These are phyloP conservation scores for Eragrostis nindensis DNA, from an alignment of 176 grass and related monocot genomes.

Conservation along the genomic window DNA sequence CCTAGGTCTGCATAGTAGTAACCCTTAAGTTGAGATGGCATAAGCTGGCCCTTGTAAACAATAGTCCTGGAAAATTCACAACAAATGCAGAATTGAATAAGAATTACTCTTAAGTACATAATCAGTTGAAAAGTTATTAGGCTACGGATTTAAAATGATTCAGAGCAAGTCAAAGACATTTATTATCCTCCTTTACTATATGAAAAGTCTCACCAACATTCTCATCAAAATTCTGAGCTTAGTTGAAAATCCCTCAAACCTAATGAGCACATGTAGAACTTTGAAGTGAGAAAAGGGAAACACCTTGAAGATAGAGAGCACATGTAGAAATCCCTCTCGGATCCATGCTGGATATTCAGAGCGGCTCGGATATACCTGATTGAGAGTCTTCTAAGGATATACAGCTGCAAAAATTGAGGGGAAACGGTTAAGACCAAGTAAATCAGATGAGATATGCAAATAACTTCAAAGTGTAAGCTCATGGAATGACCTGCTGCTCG, in stretches of 20 bases:
- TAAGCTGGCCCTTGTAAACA: conserved; percentile 98
- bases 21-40: conserved; percentile 76
- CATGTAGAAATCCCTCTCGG: conserved; percentile 87
- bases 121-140: background rate
- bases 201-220: background rate
- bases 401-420: conserved; percentile 61
- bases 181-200: background rate
- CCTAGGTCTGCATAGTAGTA: conserved; percentile 98
- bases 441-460: background rate
- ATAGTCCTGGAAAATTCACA: conserved; percentile 73
- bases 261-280: background rate
- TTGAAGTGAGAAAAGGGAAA: conserved; percentile 34
- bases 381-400: conserved; percentile 81
- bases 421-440: conserved; percentile 21
- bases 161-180: background rate
- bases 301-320: conserved; percentile 98
- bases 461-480: conserved; percentile 21
- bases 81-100: conserved; percentile 33
- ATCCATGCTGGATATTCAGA: conserved; percentile 64
- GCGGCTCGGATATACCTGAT: conserved; percentile 68
- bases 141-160: background rate
- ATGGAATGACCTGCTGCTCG: conserved; percentile 76
- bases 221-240: background rate
- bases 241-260: conserved; percentile 10
- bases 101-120: conserved; percentile 23